A percentile compares a stretch with the other conserved stretches of the same genome.
Conservation (phyloP, 1,284 basidiomycete genomes). For the Puccinia triticina region DNA sequence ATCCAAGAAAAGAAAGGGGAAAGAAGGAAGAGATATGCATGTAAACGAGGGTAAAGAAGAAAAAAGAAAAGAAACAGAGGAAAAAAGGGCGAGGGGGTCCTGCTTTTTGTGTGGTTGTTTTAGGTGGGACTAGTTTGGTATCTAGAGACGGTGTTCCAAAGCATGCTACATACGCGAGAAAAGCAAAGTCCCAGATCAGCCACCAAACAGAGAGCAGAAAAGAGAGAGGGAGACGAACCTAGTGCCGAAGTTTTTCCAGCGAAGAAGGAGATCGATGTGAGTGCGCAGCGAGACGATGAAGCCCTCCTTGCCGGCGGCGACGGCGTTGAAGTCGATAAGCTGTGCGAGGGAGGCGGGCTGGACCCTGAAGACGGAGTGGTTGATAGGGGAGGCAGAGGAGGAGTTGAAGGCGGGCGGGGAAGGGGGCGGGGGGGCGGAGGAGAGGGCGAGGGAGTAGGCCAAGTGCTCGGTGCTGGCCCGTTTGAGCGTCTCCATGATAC, state of each 20-base stretch:
- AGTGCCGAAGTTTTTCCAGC: slow-evolving; percentile 1
- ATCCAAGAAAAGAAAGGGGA: no score
- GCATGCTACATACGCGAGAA: neutral
- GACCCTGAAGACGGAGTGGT: neutral
- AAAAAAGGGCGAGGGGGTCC: neutral
- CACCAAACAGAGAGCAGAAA: neutral
- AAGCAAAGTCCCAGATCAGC: neutral
- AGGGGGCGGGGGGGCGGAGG: neutral
- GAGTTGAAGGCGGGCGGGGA: neutral
- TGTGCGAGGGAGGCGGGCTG: neutral
- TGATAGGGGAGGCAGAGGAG: neutral
- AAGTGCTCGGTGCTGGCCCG: neutral
- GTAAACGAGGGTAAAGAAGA: neutral
- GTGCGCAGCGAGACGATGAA: neutral
- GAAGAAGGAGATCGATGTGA: neutral
- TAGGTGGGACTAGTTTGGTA: slow-evolving; percentile 11
- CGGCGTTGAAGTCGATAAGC: slow-evolving; percentile 17
- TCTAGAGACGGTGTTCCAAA: slow-evolving; percentile 9
- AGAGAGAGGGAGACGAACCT: neutral
- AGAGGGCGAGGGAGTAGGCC: neutral
- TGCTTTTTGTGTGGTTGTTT: neutral
- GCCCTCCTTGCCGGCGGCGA: slow-evolving; percentile 10
- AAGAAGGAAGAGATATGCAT: no score
- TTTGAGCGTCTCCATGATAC: neutral
- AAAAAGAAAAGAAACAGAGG: neutral